These are phyloP conservation scores for Kwoniella bestiolae DNA, from an alignment of 768 basidiomycete genomes.

Conservation along the genomic window DNA sequence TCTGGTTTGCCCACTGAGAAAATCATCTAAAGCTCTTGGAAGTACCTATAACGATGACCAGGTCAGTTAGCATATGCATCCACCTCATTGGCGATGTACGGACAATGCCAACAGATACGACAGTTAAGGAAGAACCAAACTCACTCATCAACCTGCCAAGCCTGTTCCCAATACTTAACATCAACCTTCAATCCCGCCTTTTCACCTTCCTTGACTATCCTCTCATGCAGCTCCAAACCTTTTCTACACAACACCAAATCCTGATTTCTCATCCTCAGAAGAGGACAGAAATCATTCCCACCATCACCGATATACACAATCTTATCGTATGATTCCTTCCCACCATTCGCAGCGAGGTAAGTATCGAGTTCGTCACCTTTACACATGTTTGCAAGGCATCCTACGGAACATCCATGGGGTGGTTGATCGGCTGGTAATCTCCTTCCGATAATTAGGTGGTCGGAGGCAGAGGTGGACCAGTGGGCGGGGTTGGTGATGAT, in stretches of 20 bases:
- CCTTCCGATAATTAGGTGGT: constrained; percentile 70
- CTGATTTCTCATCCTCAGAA: constrained; percentile 76
- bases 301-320: constrained; percentile 94
- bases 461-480: constrained; percentile 71
- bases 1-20: neutral
- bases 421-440: constrained; percentile 74
- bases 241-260: constrained; percentile 81
- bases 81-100: neutral
- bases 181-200: constrained; percentile 69
- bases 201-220: constrained; percentile 74
- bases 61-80: too few relatives aligned
- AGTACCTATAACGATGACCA: too few relatives aligned
- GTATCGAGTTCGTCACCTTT: constrained; percentile 95
- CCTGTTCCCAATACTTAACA: constrained; percentile 85
- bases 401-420: constrained; percentile 81
- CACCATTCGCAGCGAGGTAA: constrained; percentile 69
- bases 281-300: constrained; percentile 91
- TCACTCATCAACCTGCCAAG: constrained; percentile 92
- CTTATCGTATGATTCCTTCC: constrained; percentile 67
- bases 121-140: constrained; percentile 1
- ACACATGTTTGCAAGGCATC: constrained; percentile 97
- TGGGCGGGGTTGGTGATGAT: constrained; percentile 91
- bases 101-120: too few relatives aligned
- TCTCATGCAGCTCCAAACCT: constrained; percentile 74
- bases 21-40: constrained; percentile 14